These are phyloP conservation scores for Melampsora medusae DNA, from an alignment of 1,284 basidiomycete genomes.

Conservation along the genomic window DNA sequence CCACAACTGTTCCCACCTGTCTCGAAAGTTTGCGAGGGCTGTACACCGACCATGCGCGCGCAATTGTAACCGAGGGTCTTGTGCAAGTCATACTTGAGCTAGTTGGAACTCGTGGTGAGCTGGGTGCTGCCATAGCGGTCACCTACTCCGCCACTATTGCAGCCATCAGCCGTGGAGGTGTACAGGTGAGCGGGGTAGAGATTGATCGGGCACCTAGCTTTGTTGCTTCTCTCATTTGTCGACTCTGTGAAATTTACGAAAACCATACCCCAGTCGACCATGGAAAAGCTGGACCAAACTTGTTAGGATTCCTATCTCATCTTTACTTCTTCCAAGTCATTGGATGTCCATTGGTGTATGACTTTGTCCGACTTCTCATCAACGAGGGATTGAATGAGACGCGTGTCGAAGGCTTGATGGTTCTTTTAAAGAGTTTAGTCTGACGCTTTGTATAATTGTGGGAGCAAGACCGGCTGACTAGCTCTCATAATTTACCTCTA, in stretches of 20 bases:
- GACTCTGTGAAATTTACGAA: slow-evolving; percentile 29
- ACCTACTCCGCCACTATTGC: slow-evolving; percentile 37
- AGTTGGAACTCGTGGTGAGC: slow-evolving; percentile 23
- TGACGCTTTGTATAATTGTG: not conserved
- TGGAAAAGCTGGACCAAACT: slow-evolving; percentile 78
- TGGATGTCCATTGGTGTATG: slow-evolving; percentile 81
- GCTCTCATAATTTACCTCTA: not conserved
- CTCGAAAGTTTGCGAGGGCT: slow-evolving; percentile 33
- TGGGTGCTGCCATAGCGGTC: slow-evolving; percentile 24
- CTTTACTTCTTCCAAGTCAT: slow-evolving; percentile 94
- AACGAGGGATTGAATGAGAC: slow-evolving; percentile 51
- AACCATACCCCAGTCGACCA: slow-evolving; percentile 46
- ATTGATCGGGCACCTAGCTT: slow-evolving; percentile 43
- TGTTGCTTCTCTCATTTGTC: slow-evolving; percentile 21
- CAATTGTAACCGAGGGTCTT: slow-evolving; percentile 30
- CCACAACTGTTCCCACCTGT: slow-evolving; percentile 31
- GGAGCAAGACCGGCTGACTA: not conserved
- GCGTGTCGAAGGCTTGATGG: slow-evolving; percentile 39
- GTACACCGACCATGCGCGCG: slow-evolving; percentile 34
- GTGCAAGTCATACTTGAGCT: slow-evolving; percentile 30
- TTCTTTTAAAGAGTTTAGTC: slow-evolving; percentile 41
- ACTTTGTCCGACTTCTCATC: slow-evolving; percentile 78
- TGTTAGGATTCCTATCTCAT: slow-evolving; percentile 82
- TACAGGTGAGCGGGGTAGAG: slow-evolving; percentile 40
- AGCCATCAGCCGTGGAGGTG: slow-evolving; percentile 37